Percentiles rank a stretch among this genome's conserved stretches.
Evolutionary conservation across 1,284 basidiomycete genomes (phyloP).

Genomic region (Ganoderma leucocontextum): DNA sequence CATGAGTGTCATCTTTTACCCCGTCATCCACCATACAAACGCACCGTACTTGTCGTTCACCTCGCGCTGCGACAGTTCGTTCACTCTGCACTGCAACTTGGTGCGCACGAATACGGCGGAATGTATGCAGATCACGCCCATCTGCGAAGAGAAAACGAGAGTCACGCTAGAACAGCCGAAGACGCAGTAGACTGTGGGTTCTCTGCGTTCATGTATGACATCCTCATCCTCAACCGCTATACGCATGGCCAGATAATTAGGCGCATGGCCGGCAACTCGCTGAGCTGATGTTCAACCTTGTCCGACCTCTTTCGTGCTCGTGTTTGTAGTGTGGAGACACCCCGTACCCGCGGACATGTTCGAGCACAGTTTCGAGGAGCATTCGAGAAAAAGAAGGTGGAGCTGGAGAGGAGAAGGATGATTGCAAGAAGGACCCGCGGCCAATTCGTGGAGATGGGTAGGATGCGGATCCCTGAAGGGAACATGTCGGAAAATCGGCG

Average conservation of each 20-base stretch:
- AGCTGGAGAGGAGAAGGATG: not conserved
- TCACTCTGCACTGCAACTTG: no score
- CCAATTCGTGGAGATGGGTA: not conserved
- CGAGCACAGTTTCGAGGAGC: not conserved
- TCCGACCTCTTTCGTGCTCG: not conserved
- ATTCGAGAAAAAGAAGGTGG: not conserved
- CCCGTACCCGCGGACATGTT: not conserved
- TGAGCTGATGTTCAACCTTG: not conserved
- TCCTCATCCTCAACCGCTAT: not conserved
- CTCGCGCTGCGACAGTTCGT: no score
- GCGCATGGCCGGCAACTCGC: not conserved
- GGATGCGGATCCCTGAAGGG: not conserved
- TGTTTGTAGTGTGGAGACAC: not conserved
- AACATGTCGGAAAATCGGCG: not conserved
- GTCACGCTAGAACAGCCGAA: not conserved
- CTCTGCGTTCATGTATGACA: not conserved
- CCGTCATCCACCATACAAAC: not conserved
- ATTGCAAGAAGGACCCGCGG: not conserved
- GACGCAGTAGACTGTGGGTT: not conserved
- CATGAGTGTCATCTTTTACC: not conserved
- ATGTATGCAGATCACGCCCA: not conserved
- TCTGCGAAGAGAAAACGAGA: not conserved
- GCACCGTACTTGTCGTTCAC: no score
- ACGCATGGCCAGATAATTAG: not conserved
- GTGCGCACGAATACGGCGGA: no score